Base-by-base conservation (phyloP, 2,329 filamentous ascomycete genomes). In the Aschersonia sp. region DNA sequence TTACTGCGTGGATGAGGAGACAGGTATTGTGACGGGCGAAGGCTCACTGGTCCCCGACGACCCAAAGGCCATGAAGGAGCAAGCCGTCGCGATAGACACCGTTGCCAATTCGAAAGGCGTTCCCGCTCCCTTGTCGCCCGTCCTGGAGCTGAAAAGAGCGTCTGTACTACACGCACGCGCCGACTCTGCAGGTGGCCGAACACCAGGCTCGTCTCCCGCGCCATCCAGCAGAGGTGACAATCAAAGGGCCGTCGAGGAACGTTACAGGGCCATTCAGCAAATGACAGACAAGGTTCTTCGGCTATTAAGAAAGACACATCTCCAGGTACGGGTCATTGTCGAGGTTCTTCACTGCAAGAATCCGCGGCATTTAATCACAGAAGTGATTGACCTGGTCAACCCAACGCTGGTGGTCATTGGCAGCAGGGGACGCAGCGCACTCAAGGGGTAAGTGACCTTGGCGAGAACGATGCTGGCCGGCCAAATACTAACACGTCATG, bases 291-390 rank as follows among this genome's bases (percentile, higher is more conserved):
- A 84, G 35, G 87, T 94, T 47, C 77, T 92, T n/a, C 85, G 83
- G 54, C 70, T 97, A 44, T 68, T 98, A 51, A 78, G 91, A 51
- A 95, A 94, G 73, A 98, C 92, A 1, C 80, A 85, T 53, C 71
- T 98, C 50, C 91, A 98, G 63, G 89, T 96, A 45, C 81, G 89
- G 50, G 85, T 96, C 45, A 88, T 95, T 46, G 84, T 98, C 35
- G 92, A 98, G 66, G 91, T 97, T 31, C 84, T 98, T 55, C 92
- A 97, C 66, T 97, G 92, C 81, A 97, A 96, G 73, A 96, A 86
- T 59, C 89, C 92, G 4, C 91, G 92, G 64, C 89, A 96, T 63
- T 76, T 97, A 70, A 89, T 98, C 53, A 94, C 89, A 1, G 92
- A 97, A 70, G 89, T 96, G 68, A 97, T 98, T 64, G 92, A 98